Conservation (phyloP, 805 yeast species). For the Candida andamanensis region DNA sequence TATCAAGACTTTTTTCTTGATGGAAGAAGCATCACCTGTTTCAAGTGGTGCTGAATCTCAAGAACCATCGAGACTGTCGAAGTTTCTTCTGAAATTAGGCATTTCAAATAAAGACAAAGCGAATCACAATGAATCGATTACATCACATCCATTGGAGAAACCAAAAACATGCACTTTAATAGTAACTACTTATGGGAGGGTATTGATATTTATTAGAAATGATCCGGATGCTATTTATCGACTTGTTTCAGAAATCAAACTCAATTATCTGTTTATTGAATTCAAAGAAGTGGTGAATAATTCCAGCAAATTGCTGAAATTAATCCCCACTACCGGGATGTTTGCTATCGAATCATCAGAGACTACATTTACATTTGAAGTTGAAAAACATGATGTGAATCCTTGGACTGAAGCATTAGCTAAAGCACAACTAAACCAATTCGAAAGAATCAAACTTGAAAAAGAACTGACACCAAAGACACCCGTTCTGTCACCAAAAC, state of each 20-base stretch:
- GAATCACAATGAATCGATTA: slow-evolving; percentile 5
- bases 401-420: slow-evolving; percentile 56
- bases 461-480: slow-evolving; percentile 8
- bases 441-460: slow-evolving; percentile 36
- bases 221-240: slow-evolving; percentile 40
- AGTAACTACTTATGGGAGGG: slow-evolving; percentile 61
- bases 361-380: slow-evolving; percentile 53
- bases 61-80: slow-evolving; percentile 8
- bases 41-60: slow-evolving; percentile 4
- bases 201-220: slow-evolving; percentile 45
- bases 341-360: slow-evolving; percentile 57
- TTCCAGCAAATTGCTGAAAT: slow-evolving; percentile 25
- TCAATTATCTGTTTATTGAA: slow-evolving; percentile 47
- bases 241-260: slow-evolving; percentile 49
- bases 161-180: slow-evolving; percentile 47
- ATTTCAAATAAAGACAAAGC: slow-evolving; percentile 10
- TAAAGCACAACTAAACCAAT: slow-evolving; percentile 43
- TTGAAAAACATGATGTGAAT: slow-evolving; percentile 44
- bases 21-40: slow-evolving; percentile 14
- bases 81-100: slow-evolving; percentile 16
- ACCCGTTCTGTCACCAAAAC: slow-evolving; percentile 14
- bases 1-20: slow-evolving; percentile 49
- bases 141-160: slow-evolving; percentile 28
- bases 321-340: slow-evolving; percentile 36
- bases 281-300: slow-evolving; percentile 51